These are phyloP conservation scores for Tulasnella sp. DNA, from an alignment of 768 basidiomycete genomes.

Conservation along the genomic window DNA sequence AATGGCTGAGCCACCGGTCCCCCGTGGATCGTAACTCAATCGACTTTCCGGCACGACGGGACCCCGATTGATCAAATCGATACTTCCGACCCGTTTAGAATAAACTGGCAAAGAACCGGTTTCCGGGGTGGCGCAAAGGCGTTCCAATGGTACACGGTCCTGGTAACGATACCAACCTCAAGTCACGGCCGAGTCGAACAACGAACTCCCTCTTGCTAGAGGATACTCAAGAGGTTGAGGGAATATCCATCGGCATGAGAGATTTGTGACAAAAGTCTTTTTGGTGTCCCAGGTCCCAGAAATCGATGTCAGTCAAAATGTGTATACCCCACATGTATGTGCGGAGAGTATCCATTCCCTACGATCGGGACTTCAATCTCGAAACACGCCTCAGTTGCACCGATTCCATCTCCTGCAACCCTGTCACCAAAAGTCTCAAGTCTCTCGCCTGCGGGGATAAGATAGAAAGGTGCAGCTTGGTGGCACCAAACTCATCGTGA, in stretches of 20 bases:
- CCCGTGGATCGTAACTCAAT: background rate
- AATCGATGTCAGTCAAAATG: background rate
- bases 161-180: too few species aligned
- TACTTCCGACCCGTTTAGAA: background rate
- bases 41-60: background rate
- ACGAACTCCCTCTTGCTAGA: background rate
- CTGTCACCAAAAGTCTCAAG: background rate
- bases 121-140: background rate
- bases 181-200: background rate
- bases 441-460: background rate
- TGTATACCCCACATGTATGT: background rate
- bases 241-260: background rate
- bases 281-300: background rate
- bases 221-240: background rate
- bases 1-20: background rate
- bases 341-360: background rate
- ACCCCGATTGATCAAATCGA: background rate
- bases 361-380: slow-evolving; percentile 6
- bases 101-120: background rate
- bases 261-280: background rate
- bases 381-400: background rate
- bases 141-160: too few species aligned
- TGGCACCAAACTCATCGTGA: background rate
- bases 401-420: background rate
- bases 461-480: background rate